A percentile compares a stretch with the other conserved stretches of the same genome.
phyloP scores from a whole-genome alignment of 139 green algal genomes.

The Coelastrella sp. region DNA sequence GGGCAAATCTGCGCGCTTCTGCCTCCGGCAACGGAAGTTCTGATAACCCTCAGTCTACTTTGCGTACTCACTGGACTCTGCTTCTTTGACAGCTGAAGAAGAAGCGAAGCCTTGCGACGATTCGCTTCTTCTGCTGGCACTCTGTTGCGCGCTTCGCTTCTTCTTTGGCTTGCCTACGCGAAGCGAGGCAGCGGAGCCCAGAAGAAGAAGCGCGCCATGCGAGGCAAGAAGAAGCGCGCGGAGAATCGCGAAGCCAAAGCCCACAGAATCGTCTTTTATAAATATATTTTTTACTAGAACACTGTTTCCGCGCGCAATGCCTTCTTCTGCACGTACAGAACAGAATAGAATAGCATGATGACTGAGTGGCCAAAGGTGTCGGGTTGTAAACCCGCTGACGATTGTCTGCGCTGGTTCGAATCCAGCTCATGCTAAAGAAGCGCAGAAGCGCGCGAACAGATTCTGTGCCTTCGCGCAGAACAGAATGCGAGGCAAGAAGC shows the following conservation, averaged over 20 bases:
- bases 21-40: not conserved
- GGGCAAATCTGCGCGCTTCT: slow-evolving; percentile 11
- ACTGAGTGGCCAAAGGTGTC: slow-evolving; percentile 36
- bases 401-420: slow-evolving; percentile 32
- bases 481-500: too few species aligned
- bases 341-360: slow-evolving; percentile 11
- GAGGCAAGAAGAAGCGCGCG: too few species aligned
- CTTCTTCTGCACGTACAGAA: not conserved
- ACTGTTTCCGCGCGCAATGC: not conserved
- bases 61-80: slow-evolving; percentile 34
- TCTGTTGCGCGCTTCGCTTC: too few species aligned
- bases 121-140: too few species aligned
- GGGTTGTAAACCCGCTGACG: slow-evolving; percentile 31
- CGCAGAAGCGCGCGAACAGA: not conserved
- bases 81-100: too few species aligned
- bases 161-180: too few species aligned
- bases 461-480: too few species aligned
- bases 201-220: too few species aligned
- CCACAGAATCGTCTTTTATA: too few species aligned
- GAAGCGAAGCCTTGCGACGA: too few species aligned
- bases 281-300: not conserved
- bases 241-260: too few species aligned
- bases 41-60: slow-evolving; percentile 10
- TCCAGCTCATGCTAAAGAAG: slow-evolving; percentile 38
- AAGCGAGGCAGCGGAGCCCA: too few species aligned